Evolutionary conservation across 257 asterid genomes (phyloP), one percentile per base, ranked within the genome.

Genomic region (Penstemon barbatus): DNA sequence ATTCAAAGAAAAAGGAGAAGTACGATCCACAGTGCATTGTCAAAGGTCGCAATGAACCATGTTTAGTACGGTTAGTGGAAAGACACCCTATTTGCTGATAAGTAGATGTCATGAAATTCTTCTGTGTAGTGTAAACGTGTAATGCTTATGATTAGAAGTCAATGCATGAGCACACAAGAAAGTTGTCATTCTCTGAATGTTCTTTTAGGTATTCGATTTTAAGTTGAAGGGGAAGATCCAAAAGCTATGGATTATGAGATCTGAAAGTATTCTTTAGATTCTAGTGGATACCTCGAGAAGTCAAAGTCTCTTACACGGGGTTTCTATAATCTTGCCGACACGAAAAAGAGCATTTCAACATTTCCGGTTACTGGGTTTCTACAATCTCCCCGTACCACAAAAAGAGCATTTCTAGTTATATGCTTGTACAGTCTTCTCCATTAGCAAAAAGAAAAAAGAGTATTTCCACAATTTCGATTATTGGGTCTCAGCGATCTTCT

Each of bases 11-110:
- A 77, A 93, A 93, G 84, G 96, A 88, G 69, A 93, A 85, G 79
- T 78, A 93, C 57, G 97, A 88, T 74, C 81, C 74, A 6, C 86
- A 82, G 59, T 90, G 89, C 82, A 79, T 84, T 43, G 90, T 93
- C 66, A 93, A 93, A 84, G 99, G 97, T 66, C 95, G 99, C 74
- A 93, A 90, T 37, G 99, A 93, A 71, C 99, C 99, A 54, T 93
- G 99, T 72, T 81, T 81, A 80, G 96, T 90, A 33, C 82, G 96
- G 97, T 89, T 66, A 82, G 96, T 65, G 45, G 53, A 68, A 46
- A 63, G 48, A 61, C 19, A 55, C 57, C 54, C 46, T 57, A 71
- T 25, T 71, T 63, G 33, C 33, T 25, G 33, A 25, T 25, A 58
- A 68, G 66, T 77, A 6, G 60, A 61, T 71, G 52, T 19, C 15